Evolutionary conservation across 192 early-diverging fungal species (phyloP).

Genomic region (Mortierella claussenii): DNA sequence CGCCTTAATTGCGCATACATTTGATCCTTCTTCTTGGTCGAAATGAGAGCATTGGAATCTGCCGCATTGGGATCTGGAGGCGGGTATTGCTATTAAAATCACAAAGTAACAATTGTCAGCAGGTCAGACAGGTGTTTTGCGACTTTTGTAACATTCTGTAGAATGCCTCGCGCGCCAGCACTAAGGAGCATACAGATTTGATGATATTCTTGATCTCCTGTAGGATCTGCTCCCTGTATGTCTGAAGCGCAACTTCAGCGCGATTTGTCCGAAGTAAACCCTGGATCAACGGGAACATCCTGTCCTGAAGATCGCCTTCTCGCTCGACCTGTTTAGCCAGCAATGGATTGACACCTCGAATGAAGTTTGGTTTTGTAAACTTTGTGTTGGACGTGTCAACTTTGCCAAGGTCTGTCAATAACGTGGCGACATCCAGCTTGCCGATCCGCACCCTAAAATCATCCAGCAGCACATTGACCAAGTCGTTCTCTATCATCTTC

Average conservation of each 20-base stretch:
- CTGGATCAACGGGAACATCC: conserved; percentile 78
- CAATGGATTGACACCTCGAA: conserved; percentile 40
- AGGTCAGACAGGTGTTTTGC: too few species aligned
- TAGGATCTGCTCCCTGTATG: conserved; percentile 81
- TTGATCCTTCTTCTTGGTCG: conserved; percentile 48
- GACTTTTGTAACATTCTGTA: too few species aligned
- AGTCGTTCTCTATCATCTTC: conserved; percentile 80
- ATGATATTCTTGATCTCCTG: conserved; percentile 81
- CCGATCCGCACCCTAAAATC: conserved; percentile 69
- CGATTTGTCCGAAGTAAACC: conserved; percentile 83
- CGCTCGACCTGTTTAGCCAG: conserved; percentile 38
- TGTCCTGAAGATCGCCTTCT: conserved; percentile 57
- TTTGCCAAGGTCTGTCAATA: conserved; percentile 34
- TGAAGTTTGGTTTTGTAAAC: conserved; percentile 45
- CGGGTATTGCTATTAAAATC: conserved; percentile 53
- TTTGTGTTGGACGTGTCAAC: conserved; percentile 49
- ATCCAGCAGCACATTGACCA: conserved; percentile 67
- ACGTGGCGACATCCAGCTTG: conserved; percentile 57
- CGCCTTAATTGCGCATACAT: conserved; percentile 22
- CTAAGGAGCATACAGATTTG: conserved; percentile 79
- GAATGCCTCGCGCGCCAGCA: too few species aligned
- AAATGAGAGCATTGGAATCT: conserved; percentile 4
- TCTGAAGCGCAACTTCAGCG: conserved; percentile 72
- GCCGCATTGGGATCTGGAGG: conserved; percentile 26
- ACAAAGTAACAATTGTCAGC: too few species aligned